Evolutionary conservation across 805 yeast species (phyloP).

Genomic region (Brettanomyces nanus): DNA sequence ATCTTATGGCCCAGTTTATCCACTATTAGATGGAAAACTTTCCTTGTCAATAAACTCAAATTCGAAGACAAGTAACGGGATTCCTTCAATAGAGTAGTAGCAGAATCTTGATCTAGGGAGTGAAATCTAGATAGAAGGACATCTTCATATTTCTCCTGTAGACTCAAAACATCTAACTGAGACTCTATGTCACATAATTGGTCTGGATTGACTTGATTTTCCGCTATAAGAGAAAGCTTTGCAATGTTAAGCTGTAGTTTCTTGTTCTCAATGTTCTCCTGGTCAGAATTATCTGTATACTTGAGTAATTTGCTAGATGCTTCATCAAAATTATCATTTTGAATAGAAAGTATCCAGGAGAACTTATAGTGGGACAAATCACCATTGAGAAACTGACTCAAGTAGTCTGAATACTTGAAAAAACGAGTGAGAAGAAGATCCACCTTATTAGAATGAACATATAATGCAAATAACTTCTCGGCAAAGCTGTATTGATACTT

Average conservation of each 20-base stretch:
- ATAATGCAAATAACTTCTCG: slow-evolving; percentile 47
- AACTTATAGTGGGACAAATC: slow-evolving; percentile 39
- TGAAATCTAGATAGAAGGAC: slow-evolving; percentile 19
- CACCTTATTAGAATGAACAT: slow-evolving; percentile 43
- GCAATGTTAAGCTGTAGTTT: slow-evolving; percentile 62
- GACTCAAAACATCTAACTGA: slow-evolving; percentile 19
- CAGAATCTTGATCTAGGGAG: slow-evolving; percentile 17
- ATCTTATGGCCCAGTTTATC: slow-evolving; percentile 29
- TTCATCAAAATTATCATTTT: slow-evolving; percentile 37
- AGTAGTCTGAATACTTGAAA: slow-evolving; percentile 39
- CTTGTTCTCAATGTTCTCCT: slow-evolving; percentile 37
- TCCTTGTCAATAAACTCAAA: slow-evolving; percentile 4
- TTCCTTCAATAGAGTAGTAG: slow-evolving; percentile 3
- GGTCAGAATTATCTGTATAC: slow-evolving; percentile 30
- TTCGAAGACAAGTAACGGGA: slow-evolving; percentile 13
- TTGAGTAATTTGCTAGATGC: slow-evolving; percentile 43
- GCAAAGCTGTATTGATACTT: slow-evolving; percentile 68
- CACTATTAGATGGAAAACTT: slow-evolving; percentile 13
- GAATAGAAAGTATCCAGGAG: slow-evolving; percentile 66
- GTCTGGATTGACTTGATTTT: slow-evolving; percentile 15
- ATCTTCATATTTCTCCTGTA: slow-evolving; percentile 24
- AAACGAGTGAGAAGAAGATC: slow-evolving; percentile 49
- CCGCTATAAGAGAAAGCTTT: slow-evolving; percentile 53
- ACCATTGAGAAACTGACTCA: slow-evolving; percentile 45
- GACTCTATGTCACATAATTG: slow-evolving; percentile 39